A percentile compares a stretch with the other conserved stretches of the same genome.
Evolutionary conservation across 176 grass and related monocot genomes (phyloP).

Genomic region (Carex myosuroides): DNA sequence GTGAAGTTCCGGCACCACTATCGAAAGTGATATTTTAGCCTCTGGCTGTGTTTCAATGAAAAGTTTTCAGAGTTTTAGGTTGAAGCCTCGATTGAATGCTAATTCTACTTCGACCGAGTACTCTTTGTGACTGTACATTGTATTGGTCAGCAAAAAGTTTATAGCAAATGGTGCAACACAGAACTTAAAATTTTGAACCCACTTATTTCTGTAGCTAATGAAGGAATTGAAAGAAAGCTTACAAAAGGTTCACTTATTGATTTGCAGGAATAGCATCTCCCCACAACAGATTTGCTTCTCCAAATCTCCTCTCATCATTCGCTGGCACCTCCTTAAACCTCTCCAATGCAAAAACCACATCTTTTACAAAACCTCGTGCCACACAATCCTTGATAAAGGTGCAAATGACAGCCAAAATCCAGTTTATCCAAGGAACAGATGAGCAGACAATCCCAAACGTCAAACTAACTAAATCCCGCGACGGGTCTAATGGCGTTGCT

Average conservation of each 20-base stretch:
- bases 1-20: neutral
- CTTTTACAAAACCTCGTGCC: neutral
- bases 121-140: neutral
- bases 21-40: neutral
- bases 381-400: conserved; percentile 22
- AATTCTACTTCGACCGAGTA: neutral
- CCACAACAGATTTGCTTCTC: conserved; percentile 15
- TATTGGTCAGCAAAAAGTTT: neutral
- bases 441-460: conserved; percentile 93
- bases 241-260: neutral
- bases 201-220: neutral
- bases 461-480: conserved; percentile 76
- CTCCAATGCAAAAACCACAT: neutral
- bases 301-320: conserved; percentile 34
- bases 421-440: conserved; percentile 92
- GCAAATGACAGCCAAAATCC: conserved; percentile 61
- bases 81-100: neutral
- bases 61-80: neutral
- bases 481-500: conserved; percentile 74
- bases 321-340: conserved; percentile 43
- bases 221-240: neutral
- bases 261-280: conserved; percentile 19
- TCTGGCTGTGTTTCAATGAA: neutral
- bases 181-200: neutral
- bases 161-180: neutral